phyloP scores from a whole-genome alignment of 306 rosid genomes.

The Vicia sativa region DNA sequence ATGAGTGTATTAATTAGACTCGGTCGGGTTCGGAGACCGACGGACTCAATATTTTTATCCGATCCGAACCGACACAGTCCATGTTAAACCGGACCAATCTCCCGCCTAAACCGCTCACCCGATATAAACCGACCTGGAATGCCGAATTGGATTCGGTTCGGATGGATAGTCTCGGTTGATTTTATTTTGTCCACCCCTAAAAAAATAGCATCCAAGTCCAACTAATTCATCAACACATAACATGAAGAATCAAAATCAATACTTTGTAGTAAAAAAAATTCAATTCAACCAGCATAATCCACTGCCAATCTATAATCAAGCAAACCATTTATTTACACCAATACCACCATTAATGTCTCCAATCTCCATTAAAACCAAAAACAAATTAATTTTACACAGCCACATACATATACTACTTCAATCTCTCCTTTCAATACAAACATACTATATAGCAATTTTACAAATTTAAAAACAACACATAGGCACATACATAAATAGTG shows the following conservation, averaged over 20 bases:
- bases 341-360: not conserved
- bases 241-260: not conserved
- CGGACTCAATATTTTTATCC: too few relatives aligned
- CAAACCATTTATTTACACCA: not conserved
- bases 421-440: not conserved
- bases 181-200: too few relatives aligned
- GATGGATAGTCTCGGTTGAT: too few relatives aligned
- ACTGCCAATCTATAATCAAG: not conserved
- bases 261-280: not conserved
- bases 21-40: too few relatives aligned
- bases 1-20: too few relatives aligned
- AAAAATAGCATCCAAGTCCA: too few relatives aligned
- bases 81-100: too few relatives aligned
- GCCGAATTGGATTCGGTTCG: too few relatives aligned
- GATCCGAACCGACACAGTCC: too few relatives aligned
- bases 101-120: too few relatives aligned
- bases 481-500: not conserved
- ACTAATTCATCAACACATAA: not conserved
- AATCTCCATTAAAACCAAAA: not conserved
- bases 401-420: not conserved
- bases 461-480: not conserved
- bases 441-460: not conserved
- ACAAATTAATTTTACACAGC: not conserved
- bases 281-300: constrained; percentile 9
- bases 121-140: too few relatives aligned